Base-by-base conservation (phyloP, 345 rosid species). In the Passiflora organensis region DNA sequence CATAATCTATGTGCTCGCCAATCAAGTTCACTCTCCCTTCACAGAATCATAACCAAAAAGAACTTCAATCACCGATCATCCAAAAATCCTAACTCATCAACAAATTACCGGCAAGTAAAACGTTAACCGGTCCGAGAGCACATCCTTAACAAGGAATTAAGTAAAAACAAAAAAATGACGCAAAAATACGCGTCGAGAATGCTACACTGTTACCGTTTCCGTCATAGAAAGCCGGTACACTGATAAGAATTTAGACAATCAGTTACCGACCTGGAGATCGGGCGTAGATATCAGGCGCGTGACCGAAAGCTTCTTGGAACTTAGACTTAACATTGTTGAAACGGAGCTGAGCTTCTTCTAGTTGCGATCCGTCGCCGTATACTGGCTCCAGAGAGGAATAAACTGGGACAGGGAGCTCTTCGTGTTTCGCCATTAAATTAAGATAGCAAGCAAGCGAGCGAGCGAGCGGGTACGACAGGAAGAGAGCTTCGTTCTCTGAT, bases 1-100 rank as follows among this genome's bases (percentile, higher is more conserved):
- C 99, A 65, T 93, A 93, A 49, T 93, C 99, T 55, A 93, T 85
- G 65, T 93, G 99, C 55, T 89, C 99, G 57, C 99, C 99, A 1
- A 93, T 93, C 86, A 93, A 71, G 74, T 89, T 93, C 73, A 93
- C 97, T 78, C 99, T 80, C 63, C 99, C 99, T 93, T 66, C 46
- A 68, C 18, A 43, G 15, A 20, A 13, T 10, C 23, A 23, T 6
- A 20, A 50, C 34, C 20, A 32, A 28, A 32, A 18, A n/a, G 9
- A 32, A 12, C 6, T 17, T 44, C 6, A 1, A 60, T 23, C n/a
- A 42, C 4, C 0, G n/a, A 9, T 6, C 15, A 12, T 1, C 0
- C 13, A 15, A 15, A 52, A 32, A 25, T 10, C 13, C 1, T 11
- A 32, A 1, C 18, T 2, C 13, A 16, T 28, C 6, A 55, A 48